phyloP scores from a whole-genome alignment of 176 grass and related monocot species.

The Rhynchospora breviuscula region DNA sequence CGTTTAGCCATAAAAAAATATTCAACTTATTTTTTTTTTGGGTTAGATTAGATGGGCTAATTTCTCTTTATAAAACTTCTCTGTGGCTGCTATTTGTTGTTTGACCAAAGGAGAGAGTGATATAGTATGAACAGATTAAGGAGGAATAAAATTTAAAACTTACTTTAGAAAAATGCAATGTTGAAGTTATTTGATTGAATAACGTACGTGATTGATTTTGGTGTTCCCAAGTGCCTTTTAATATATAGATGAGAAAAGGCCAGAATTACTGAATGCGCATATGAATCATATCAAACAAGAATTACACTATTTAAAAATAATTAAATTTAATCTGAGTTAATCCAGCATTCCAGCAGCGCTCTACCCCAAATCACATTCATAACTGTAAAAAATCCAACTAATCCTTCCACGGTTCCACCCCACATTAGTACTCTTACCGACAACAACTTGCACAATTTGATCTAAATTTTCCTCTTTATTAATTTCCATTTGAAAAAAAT shows the following conservation, averaged over 20 bases:
- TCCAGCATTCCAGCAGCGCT: too few species aligned
- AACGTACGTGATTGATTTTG: background rate
- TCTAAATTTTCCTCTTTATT: background rate
- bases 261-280: background rate
- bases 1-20: background rate
- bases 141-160: background rate
- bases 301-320: too few species aligned
- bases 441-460: conserved; percentile 28
- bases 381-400: conserved; percentile 12
- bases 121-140: background rate
- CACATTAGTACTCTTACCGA: background rate
- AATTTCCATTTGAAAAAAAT: background rate
- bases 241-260: background rate
- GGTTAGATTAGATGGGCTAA: background rate
- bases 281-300: background rate
- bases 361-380: background rate
- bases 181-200: background rate
- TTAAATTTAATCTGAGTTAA: too few species aligned
- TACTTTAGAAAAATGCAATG: background rate
- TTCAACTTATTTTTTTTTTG: background rate
- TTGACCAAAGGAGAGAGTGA: background rate
- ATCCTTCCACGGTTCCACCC: background rate
- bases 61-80: background rate
- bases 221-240: background rate
- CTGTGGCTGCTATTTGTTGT: background rate